Base-by-base conservation (phyloP, 306 rosid species). In the Quercus cerris region DNA sequence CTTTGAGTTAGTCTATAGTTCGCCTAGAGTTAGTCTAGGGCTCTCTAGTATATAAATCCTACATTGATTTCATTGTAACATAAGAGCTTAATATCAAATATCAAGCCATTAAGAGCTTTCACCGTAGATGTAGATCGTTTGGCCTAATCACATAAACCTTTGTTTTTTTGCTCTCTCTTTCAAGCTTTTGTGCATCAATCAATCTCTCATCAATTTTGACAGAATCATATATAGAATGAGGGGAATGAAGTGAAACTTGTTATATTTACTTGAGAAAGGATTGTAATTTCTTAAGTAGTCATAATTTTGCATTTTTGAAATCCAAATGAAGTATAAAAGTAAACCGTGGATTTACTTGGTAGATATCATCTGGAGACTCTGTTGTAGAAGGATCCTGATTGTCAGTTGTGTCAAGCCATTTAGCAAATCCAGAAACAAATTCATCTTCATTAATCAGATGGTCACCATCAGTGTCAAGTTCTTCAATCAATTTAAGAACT, bases 401-500 rank as follows among this genome's bases (percentile, higher is more conserved):
- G n/a, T 85, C 54, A 51, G 70, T 51, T 68, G 82, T 58, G 70
- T 31, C 22, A 44, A 84, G 70, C 82, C 80, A 77, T 77, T 81
- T 81, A 58, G 67, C 19, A 41, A 84, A 55, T n/a, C 82, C 77
- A 77, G 63, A 69, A 35, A 77, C 69, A 74, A 84, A 84, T 51
- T 84, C 84, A 28, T 84, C 77, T 77, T 77, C 87, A 59, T 68
- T 59, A 3, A 81, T 81, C 20, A 49, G 67, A 13, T 38, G 63
- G 74, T 84, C 85, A 18, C 20, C 70, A 74, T 84, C 27, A 59
- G 44, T 33, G 82, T 81, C 87, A 51, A 84, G 77, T 77, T 84
- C 84, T 77, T 84, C 75, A 73, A 73, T 77, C 57, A 84, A 72
- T 69, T 81, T 22, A 58, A 59, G 66, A 35, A 81, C 80, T 77